Base-by-base conservation (phyloP, 345 rosid species). In the Microthlaspi erraticum region DNA sequence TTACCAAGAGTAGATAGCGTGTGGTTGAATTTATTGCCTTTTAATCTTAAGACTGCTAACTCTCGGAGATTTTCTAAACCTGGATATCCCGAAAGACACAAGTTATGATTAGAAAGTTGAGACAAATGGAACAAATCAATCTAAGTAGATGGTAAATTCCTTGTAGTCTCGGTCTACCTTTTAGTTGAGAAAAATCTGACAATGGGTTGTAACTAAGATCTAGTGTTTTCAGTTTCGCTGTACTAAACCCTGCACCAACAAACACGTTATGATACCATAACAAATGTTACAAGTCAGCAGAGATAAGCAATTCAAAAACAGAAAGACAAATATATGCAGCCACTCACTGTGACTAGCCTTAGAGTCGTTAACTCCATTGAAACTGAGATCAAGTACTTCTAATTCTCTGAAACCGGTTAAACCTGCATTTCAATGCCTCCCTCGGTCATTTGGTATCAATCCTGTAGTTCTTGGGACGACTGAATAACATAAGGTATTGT, bases 31-130 rank as follows among this genome's bases (percentile, higher is more conserved):
- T 10, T 0, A 68, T 56, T 68, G 55, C 55, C 64, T 18, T 16
- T 36, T 34, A 70, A 49, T 38, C 11, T 60, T 60, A 70, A 48
- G 32, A 48, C 67, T 29, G 13, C n/a, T 8, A 60, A 46, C 59
- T 70, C 65, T 57, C 0, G 66, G n/a, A 70, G 59, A 59, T 16
- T 60, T 49, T 36, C 38, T 59, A 67, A 42, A 67, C 63, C 72
- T 67, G 63, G 43, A 42, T 43, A 34, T 33, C 44, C 13, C 32
- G 10, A 1, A 23, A 66, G 4, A 5, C 13, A 67, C 62, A 54
- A 42, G 62, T 17, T 41, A 42, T 43, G 18, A 54, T 17, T 32
- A 54, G 43, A 29, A 44, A 42, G 10, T 8, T 31, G 53, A 42
- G 20, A 67, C 18, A 55, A 12, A 42, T 31, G 49, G 60, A 67